Conservation (phyloP, 106 monocot genomes). For the Posidonia australis region DNA sequence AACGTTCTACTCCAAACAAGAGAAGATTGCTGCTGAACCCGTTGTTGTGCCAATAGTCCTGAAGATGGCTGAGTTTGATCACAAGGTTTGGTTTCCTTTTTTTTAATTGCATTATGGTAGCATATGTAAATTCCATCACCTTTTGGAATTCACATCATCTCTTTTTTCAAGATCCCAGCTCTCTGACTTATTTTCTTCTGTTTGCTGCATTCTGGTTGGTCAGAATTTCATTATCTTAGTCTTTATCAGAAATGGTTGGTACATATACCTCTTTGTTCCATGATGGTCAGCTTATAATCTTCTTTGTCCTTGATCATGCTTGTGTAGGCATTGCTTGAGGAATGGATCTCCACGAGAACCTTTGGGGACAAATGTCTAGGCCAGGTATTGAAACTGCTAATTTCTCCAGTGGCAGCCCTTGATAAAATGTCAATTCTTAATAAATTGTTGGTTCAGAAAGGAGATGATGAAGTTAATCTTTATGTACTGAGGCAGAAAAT, state of each 20-base stretch:
- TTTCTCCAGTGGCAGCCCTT: background rate
- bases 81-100: slow-evolving; percentile 55
- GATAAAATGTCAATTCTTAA: background rate
- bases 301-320: background rate
- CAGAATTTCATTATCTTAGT: background rate
- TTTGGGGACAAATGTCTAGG: slow-evolving; percentile 56
- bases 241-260: background rate
- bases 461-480: too few species aligned
- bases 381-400: slow-evolving; percentile 39
- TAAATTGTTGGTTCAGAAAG: too few species aligned
- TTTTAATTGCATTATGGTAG: background rate
- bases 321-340: slow-evolving; percentile 87
- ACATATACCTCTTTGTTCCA: background rate
- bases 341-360: slow-evolving; percentile 91
- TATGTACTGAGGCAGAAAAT: too few species aligned
- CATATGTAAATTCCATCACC: too few species aligned
- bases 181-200: background rate
- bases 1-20: slow-evolving; percentile 28
- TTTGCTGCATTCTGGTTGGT: background rate
- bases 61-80: slow-evolving; percentile 99
- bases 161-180: background rate
- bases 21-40: slow-evolving; percentile 50
- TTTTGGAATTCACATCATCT: background rate
- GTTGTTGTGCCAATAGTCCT: slow-evolving; percentile 91
- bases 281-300: background rate